A percentile compares a stretch with the other conserved stretches of the same genome.
phyloP scores from a whole-genome alignment of 306 rosid species.

The Quercus wislizeni region DNA sequence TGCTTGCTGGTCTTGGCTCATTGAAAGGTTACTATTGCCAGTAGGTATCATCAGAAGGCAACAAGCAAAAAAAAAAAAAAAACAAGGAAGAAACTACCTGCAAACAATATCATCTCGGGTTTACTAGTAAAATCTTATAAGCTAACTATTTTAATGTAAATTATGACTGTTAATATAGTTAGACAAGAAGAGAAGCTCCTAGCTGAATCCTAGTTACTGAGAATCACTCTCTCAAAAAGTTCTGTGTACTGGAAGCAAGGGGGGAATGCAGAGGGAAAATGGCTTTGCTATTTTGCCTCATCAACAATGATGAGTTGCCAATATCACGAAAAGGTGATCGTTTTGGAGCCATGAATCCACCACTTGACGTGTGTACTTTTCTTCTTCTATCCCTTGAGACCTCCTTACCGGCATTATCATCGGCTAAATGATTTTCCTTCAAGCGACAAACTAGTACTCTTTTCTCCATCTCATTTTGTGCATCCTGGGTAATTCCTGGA shows the following conservation, averaged over 20 bases:
- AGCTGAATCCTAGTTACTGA: background rate
- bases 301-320: constrained; percentile 47
- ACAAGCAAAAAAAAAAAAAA: background rate
- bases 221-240: constrained; percentile 7
- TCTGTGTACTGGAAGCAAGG: constrained; percentile 30
- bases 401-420: constrained; percentile 38
- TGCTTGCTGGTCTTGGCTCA: background rate
- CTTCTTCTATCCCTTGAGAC: constrained; percentile 35
- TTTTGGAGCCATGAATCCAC: constrained; percentile 24
- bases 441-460: constrained; percentile 61
- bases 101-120: too few species aligned
- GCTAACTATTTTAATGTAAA: background rate
- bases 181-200: background rate
- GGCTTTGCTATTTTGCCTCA: constrained; percentile 49
- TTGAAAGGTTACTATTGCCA: background rate
- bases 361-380: constrained; percentile 19
- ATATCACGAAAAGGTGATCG: constrained; percentile 62
- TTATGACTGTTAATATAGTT: background rate
- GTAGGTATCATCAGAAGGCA: background rate
- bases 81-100: background rate
- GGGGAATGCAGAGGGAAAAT: constrained; percentile 43
- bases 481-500: constrained; percentile 18
- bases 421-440: constrained; percentile 48
- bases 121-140: background rate
- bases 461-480: constrained; percentile 75